phyloP scores from a whole-genome alignment of 2,329 filamentous ascomycete genomes.

The Sphaerulina vaccinii region DNA sequence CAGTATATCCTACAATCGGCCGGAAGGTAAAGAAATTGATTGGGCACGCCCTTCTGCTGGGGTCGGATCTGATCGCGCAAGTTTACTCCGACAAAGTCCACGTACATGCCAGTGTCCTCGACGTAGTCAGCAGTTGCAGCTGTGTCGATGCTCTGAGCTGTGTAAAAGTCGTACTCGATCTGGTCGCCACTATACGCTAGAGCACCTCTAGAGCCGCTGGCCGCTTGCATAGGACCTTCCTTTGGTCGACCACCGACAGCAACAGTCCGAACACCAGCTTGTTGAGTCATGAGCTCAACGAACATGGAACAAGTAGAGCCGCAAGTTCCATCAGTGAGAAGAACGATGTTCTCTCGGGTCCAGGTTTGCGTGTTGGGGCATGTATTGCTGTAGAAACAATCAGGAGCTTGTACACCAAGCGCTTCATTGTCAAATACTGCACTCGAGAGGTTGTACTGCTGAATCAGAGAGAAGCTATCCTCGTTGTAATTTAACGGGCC shows the following conservation, averaged over 20 bases:
- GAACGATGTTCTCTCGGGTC: no score
- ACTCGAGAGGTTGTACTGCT: conserved; percentile 31
- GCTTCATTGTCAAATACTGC: no score
- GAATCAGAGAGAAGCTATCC: conserved; percentile 26
- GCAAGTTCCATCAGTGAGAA: conserved; percentile 32
- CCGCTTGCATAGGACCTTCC: conserved; percentile 33
- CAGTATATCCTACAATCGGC: conserved; percentile 44
- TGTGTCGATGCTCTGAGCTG: conserved; percentile 9
- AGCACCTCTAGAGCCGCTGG: conserved; percentile 28
- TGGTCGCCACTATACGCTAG: conserved; percentile 16
- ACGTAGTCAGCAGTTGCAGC: background rate
- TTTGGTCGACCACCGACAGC: conserved; percentile 31
- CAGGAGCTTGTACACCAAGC: no score
- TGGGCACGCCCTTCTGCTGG: conserved; percentile 28
- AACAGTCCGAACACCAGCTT: conserved; percentile 29
- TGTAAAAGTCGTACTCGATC: conserved; percentile 28
- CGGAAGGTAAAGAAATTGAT: conserved; percentile 42
- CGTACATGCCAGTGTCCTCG: conserved; percentile 28
- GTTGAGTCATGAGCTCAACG: conserved; percentile 34
- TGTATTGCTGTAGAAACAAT: no score
- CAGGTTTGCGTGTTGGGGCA: no score
- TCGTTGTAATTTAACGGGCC: conserved; percentile 26
- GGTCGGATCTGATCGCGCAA: conserved; percentile 39
- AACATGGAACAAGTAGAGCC: conserved; percentile 33
- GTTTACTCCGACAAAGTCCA: conserved; percentile 35